These are phyloP conservation scores for Cryphonectria radicalis DNA, from an alignment of 2,329 filamentous ascomycete genomes.

Conservation along the genomic window DNA sequence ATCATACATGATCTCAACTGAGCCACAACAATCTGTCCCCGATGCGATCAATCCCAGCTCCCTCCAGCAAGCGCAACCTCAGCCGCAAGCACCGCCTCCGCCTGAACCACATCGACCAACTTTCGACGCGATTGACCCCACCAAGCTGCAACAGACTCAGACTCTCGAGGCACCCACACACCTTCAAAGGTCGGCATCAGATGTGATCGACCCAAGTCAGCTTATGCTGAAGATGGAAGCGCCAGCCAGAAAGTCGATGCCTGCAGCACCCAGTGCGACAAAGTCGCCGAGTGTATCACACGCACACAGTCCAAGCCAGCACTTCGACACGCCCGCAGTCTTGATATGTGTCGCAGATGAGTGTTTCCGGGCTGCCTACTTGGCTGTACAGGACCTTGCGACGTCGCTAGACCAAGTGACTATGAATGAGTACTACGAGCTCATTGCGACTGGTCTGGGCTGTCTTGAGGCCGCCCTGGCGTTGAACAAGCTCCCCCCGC, in stretches of 20 bases:
- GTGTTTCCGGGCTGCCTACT: constrained; percentile 70
- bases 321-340: constrained; percentile 59
- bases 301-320: constrained; percentile 39
- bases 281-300: constrained; percentile 31
- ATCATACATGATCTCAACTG: neutral
- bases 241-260: constrained; percentile 30
- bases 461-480: constrained; percentile 74
- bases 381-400: constrained; percentile 54
- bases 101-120: constrained; percentile 12
- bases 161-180: neutral
- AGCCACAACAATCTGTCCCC: neutral
- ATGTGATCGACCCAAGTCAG: constrained; percentile 27
- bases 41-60: constrained; percentile 16
- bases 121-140: constrained; percentile 17
- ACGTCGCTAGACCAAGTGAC: constrained; percentile 53
- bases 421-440: constrained; percentile 69
- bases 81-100: constrained; percentile 9
- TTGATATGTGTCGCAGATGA: constrained; percentile 77
- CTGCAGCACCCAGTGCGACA: constrained; percentile 36
- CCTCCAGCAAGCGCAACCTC: constrained; percentile 11
- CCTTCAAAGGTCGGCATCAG: constrained; percentile 14
- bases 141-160: constrained; percentile 14
- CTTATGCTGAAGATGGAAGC: constrained; percentile 27
- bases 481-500: constrained; percentile 62
- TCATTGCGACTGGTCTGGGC: constrained; percentile 72